Percentiles rank a stretch among this genome's conserved stretches.
Conservation (phyloP, 495 filamentous ascomycete genomes). For the Penicillium cinerascens region DNA sequence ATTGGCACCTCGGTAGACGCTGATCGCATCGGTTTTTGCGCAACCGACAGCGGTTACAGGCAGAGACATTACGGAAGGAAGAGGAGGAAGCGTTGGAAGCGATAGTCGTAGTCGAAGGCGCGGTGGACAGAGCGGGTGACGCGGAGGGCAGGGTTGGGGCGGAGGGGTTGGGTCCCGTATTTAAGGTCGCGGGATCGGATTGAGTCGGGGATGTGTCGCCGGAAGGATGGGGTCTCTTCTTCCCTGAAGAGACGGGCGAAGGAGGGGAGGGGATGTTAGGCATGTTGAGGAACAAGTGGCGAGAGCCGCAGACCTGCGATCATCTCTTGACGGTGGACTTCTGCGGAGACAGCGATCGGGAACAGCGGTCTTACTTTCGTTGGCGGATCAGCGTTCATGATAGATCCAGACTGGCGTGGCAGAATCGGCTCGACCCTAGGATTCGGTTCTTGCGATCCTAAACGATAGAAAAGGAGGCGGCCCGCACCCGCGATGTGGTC, state of each 20-base stretch:
- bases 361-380: slow-evolving; percentile 20
- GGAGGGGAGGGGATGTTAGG: slow-evolving; percentile 36
- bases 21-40: slow-evolving; percentile 96
- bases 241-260: slow-evolving; percentile 36
- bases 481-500: slow-evolving; percentile 14
- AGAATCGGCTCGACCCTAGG: background rate
- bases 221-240: slow-evolving; percentile 41
- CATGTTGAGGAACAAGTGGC: slow-evolving; percentile 32
- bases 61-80: slow-evolving; percentile 88
- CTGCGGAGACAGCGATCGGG: slow-evolving; percentile 27
- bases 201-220: slow-evolving; percentile 18
- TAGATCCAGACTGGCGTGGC: slow-evolving; percentile 18
- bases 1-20: slow-evolving; percentile 80
- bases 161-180: slow-evolving; percentile 14
- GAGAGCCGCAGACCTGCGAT: slow-evolving; percentile 30
- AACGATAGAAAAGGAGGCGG: slow-evolving; percentile 12
- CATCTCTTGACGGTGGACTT: slow-evolving; percentile 35
- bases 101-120: slow-evolving; percentile 19
- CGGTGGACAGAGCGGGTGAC: slow-evolving; percentile 15
- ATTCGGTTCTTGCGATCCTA: slow-evolving; percentile 9
- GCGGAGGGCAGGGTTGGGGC: slow-evolving; percentile 10
- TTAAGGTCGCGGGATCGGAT: slow-evolving; percentile 17
- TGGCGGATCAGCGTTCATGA: slow-evolving; percentile 35
- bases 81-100: slow-evolving; percentile 40
- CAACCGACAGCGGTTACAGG: slow-evolving; percentile 87